Percentiles rank a stretch among this genome's conserved stretches.
These are phyloP conservation scores for Penicillium sp. DNA, from an alignment of 2,329 filamentous ascomycete genomes.

Conservation along the genomic window DNA sequence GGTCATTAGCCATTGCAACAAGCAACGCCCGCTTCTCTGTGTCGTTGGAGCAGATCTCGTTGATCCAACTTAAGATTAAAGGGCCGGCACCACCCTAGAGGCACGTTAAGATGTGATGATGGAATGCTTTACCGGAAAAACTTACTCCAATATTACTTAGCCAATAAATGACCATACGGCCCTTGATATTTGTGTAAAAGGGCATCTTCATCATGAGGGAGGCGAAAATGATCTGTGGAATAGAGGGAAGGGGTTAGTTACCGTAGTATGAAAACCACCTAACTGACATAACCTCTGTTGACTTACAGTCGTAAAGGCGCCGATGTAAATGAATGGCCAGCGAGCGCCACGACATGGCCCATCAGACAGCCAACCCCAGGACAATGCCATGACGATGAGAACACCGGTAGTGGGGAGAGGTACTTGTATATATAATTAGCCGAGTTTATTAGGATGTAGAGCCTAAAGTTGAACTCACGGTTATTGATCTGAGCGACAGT, in stretches of 20 bases:
- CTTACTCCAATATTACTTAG: slow-evolving; percentile 31
- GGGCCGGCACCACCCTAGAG: slow-evolving; percentile 30
- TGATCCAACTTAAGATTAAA: slow-evolving; percentile 33
- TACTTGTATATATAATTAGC: neutral
- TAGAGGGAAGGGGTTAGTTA: neutral
- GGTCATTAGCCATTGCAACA: slow-evolving; percentile 26
- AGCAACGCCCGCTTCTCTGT: slow-evolving; percentile 28
- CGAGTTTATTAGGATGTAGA: slow-evolving; percentile 4
- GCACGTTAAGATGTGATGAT: neutral
- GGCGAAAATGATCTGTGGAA: slow-evolving; percentile 24
- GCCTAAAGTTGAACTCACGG: slow-evolving; percentile 17
- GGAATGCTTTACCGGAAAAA: neutral
- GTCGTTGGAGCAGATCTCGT: slow-evolving; percentile 28
- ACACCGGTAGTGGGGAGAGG: slow-evolving; percentile 29
- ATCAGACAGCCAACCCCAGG: slow-evolving; percentile 35
- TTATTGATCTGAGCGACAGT: slow-evolving; percentile 32
- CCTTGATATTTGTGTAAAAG: slow-evolving; percentile 30
- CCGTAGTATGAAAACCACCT: no score
- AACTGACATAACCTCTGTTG: neutral
- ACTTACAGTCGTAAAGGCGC: slow-evolving; percentile 31
- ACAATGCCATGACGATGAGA: slow-evolving; percentile 30
- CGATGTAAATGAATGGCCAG: slow-evolving; percentile 35
- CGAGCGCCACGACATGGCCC: slow-evolving; percentile 27
- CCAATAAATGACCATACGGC: slow-evolving; percentile 35
- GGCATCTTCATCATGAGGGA: slow-evolving; percentile 31